These are phyloP conservation scores for Phytophthora megakarya DNA, from an alignment of 352 stramenopile genomes.

Conservation along the genomic window DNA sequence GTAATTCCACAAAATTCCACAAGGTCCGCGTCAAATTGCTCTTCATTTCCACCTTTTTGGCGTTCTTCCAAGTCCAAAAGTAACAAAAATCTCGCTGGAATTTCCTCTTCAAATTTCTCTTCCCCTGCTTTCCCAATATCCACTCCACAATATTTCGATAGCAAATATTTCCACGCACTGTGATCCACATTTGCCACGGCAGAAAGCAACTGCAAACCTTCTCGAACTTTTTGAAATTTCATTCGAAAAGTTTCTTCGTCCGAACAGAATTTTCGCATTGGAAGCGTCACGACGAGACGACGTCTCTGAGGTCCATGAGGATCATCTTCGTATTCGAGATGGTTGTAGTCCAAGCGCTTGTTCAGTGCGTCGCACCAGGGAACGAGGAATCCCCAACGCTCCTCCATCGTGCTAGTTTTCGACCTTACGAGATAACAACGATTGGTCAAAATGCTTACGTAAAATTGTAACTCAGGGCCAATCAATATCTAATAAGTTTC, in stretches of 20 bases:
- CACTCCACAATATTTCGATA: conserved; percentile 26
- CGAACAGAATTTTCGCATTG: conserved; percentile 7
- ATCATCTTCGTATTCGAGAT: neutral
- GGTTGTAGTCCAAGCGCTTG: neutral
- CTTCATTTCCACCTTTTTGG: neutral
- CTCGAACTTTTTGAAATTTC: conserved; percentile 14
- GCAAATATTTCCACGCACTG: conserved; percentile 29
- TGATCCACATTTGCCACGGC: conserved; percentile 31
- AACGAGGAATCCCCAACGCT: conserved; percentile 15
- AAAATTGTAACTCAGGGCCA: too few species aligned
- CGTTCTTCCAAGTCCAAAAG: neutral
- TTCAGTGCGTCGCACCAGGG: conserved; percentile 14
- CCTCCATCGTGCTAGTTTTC: neutral
- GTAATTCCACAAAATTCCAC: conserved; percentile 5
- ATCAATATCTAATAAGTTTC: too few species aligned
- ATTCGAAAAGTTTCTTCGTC: conserved; percentile 5
- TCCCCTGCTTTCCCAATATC: neutral
- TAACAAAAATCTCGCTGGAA: conserved; percentile 4
- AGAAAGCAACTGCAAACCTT: conserved; percentile 33
- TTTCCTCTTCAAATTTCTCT: conserved; percentile 7
- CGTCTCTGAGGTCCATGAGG: neutral
- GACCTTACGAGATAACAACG: too few species aligned
- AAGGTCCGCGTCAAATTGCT: neutral
- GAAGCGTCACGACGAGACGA: conserved; percentile 12
- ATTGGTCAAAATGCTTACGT: too few species aligned